Evolutionary conservation across 2,329 filamentous ascomycete species (phyloP).

Genomic region (Aspergillus chevalieri): DNA sequence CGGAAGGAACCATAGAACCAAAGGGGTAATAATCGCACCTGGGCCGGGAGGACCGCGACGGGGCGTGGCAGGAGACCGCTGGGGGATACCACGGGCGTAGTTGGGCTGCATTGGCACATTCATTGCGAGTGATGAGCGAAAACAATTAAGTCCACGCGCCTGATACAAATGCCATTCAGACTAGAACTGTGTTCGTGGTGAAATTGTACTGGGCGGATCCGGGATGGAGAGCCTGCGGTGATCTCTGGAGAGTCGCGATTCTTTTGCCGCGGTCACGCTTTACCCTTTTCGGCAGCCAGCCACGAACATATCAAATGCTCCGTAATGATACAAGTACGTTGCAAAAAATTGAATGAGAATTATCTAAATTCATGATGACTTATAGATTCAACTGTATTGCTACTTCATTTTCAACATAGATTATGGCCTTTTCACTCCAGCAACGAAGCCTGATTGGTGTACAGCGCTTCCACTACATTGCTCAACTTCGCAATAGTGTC

Average conservation of each 20-base stretch:
- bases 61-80: slow-evolving; percentile 38
- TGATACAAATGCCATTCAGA: neutral
- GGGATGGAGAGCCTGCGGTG: slow-evolving; percentile 7
- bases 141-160: neutral
- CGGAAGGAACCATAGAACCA: slow-evolving; percentile 6
- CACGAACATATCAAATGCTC: neutral
- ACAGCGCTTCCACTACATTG: slow-evolving; percentile 93
- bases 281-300: slow-evolving; percentile 25
- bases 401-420: slow-evolving; percentile 14
- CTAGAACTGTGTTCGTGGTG: neutral
- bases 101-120: slow-evolving; percentile 38
- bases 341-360: too few relatives aligned
- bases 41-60: slow-evolving; percentile 34
- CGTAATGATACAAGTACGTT: too few relatives aligned
- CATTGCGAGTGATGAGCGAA: slow-evolving; percentile 15
- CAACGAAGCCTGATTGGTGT: slow-evolving; percentile 94
- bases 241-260: slow-evolving; percentile 27
- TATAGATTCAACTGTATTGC: slow-evolving; percentile 17
- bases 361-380: neutral
- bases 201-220: slow-evolving; percentile 1
- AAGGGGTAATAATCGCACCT: slow-evolving; percentile 25
- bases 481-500: slow-evolving; percentile 95
- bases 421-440: slow-evolving; percentile 58
- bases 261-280: slow-evolving; percentile 29
- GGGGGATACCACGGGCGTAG: slow-evolving; percentile 38